Conservation (phyloP, 768 basidiomycete species). For the Calocybe cyanea region DNA sequence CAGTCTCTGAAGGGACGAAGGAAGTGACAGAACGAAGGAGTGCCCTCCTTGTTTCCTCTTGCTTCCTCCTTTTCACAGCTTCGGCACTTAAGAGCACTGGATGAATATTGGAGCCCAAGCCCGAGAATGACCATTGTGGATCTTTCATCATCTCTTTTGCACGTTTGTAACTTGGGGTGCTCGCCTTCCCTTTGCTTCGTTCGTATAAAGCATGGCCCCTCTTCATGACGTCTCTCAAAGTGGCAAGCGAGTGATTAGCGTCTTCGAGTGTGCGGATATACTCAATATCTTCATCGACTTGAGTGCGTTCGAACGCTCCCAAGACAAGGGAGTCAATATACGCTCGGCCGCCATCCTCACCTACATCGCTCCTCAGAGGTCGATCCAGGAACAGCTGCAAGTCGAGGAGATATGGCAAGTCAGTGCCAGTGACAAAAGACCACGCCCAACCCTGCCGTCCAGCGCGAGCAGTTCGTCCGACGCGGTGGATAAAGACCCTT, state of each 20-base stretch:
- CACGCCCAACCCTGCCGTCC: constrained; percentile 95
- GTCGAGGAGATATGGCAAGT: constrained; percentile 89
- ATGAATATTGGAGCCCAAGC: constrained; percentile 62
- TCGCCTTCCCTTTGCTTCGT: constrained; percentile 88
- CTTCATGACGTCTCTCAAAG: constrained; percentile 76
- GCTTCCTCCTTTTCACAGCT: constrained; percentile 30
- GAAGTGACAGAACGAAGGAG: constrained; percentile 73
- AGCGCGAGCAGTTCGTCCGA: constrained; percentile 94
- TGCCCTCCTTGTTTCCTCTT: constrained; percentile 56
- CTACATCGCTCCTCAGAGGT: constrained; percentile 57
- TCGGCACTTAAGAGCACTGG: constrained; percentile 55
- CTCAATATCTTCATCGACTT: constrained; percentile 81
- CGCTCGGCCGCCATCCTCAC: constrained; percentile 48
- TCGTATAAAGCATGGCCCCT: constrained; percentile 94
- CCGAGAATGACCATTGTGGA: constrained; percentile 66
- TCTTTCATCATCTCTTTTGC: constrained; percentile 84
- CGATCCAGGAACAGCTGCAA: constrained; percentile 89
- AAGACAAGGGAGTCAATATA: constrained; percentile 76
- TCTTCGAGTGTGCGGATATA: constrained; percentile 66
- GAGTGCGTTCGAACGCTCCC: constrained; percentile 77
- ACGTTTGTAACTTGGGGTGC: constrained; percentile 77
- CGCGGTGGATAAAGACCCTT: constrained; percentile 92
- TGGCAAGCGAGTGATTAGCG: constrained; percentile 57
- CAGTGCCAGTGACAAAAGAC: constrained; percentile 84
- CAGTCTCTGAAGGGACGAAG: constrained; percentile 85